Evolutionary conservation across 192 early-diverging fungal genomes (phyloP).

Genomic region (Coemansia sp.): DNA sequence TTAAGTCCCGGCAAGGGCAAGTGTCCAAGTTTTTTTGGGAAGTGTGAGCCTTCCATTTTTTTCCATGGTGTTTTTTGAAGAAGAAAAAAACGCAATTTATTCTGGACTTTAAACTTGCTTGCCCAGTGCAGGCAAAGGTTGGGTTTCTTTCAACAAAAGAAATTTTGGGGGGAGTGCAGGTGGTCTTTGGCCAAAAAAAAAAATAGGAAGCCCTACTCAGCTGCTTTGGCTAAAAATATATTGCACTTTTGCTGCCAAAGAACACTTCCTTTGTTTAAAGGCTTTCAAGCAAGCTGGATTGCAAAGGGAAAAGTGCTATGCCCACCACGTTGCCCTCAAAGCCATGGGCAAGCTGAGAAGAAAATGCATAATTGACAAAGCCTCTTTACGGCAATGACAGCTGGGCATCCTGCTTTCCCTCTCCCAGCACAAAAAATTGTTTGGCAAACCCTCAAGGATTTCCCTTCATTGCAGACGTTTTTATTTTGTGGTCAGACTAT

Average conservation of each 20-base stretch:
- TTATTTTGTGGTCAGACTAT: not conserved
- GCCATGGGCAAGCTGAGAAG: not conserved
- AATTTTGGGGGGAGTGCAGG: no score
- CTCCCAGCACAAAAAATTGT: not conserved
- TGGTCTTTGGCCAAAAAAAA: no score
- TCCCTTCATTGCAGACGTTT: not conserved
- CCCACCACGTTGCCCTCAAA: not conserved
- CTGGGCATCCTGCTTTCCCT: no score
- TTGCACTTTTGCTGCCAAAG: not conserved
- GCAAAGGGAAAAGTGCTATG: not conserved
- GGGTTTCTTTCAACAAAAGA: no score
- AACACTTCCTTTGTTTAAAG: not conserved
- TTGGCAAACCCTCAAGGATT: not conserved
- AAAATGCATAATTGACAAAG: no score
- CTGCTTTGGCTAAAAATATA: not conserved
- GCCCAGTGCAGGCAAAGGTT: no score
- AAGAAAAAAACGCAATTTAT: no score
- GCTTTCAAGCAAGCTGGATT: not conserved
- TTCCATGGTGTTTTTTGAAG: no score
- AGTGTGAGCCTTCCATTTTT: no score
- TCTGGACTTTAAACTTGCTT: no score
- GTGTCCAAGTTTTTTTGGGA: no score
- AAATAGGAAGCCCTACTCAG: not conserved
- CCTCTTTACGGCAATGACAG: no score
- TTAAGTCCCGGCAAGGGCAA: not conserved